Evolutionary conservation across 768 basidiomycete genomes (phyloP).

Genomic region (Calvatia gigantea): DNA sequence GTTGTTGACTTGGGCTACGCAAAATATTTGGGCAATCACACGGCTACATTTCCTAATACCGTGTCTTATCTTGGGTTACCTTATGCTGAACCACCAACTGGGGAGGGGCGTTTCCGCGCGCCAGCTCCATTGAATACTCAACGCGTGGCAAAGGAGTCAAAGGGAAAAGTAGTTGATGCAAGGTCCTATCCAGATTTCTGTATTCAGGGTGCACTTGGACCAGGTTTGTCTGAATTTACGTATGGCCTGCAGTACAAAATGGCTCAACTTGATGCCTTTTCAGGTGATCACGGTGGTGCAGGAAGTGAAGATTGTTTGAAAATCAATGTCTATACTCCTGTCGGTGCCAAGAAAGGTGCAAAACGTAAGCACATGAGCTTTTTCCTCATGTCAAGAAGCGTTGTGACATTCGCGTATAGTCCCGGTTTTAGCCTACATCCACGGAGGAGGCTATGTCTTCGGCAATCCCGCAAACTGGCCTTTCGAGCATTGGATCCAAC

Average conservation of each 20-base stretch:
- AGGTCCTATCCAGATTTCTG: conserved; percentile 55
- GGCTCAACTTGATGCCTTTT: neutral
- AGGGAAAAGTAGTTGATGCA: conserved; percentile 44
- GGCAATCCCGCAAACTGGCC: conserved; percentile 67
- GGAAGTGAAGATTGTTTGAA: conserved; percentile 68
- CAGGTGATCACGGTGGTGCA: conserved; percentile 57
- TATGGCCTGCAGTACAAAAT: neutral
- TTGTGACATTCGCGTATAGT: conserved; percentile 22
- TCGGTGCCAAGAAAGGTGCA: conserved; percentile 39
- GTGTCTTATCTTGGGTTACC: conserved; percentile 59
- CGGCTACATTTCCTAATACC: conserved; percentile 38
- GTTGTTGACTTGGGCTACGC: conserved; percentile 59
- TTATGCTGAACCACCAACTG: conserved; percentile 57
- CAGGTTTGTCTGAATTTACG: neutral
- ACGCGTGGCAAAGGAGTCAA: conserved; percentile 32
- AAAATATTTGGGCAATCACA: conserved; percentile 50
- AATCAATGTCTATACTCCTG: conserved; percentile 61
- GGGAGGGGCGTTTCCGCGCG: conserved; percentile 47
- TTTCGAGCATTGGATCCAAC: conserved; percentile 62
- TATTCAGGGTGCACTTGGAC: conserved; percentile 43
- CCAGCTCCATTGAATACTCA: conserved; percentile 49
- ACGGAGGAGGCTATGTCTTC: conserved; percentile 50
- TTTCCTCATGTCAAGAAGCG: no score
- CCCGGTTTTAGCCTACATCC: conserved; percentile 46
- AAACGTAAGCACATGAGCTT: conserved; percentile 34